These are phyloP conservation scores for Fusarium chaquense DNA, from an alignment of 2,329 filamentous ascomycete species.

Conservation along the genomic window DNA sequence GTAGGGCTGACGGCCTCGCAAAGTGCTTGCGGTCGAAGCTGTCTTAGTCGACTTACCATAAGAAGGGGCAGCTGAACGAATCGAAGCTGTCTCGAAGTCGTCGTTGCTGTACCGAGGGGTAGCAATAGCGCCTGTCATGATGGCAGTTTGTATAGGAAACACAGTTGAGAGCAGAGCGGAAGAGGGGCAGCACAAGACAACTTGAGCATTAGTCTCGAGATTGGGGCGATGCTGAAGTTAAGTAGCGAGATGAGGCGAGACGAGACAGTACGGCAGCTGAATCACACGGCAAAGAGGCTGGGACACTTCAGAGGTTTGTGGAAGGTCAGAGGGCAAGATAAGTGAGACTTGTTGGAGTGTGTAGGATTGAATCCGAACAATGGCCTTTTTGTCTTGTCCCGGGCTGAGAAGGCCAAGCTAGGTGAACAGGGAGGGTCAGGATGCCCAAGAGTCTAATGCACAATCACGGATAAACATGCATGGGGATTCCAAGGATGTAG, in stretches of 20 bases:
- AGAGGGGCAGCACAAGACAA: slow-evolving; percentile 39
- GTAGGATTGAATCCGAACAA: slow-evolving; percentile 34
- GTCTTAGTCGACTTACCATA: slow-evolving; percentile 63
- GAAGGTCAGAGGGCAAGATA: slow-evolving; percentile 33
- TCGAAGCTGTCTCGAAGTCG: slow-evolving; percentile 75
- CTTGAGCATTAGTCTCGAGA: slow-evolving; percentile 43
- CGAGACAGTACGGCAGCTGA: slow-evolving; percentile 10
- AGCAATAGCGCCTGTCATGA: slow-evolving; percentile 50
- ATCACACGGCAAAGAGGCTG: slow-evolving; percentile 37
- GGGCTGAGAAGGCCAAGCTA: slow-evolving; percentile 31
- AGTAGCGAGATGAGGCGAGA: slow-evolving; percentile 24
- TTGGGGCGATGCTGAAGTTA: slow-evolving; percentile 29
- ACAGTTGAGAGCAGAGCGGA: slow-evolving; percentile 34
- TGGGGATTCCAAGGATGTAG: slow-evolving; percentile 40
- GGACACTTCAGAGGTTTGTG: slow-evolving; percentile 27
- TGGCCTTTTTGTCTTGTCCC: slow-evolving; percentile 37
- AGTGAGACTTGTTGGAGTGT: slow-evolving; percentile 35
- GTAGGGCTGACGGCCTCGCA: slow-evolving; percentile 4
- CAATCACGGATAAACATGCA: slow-evolving; percentile 48
- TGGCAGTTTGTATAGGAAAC: slow-evolving; percentile 29
- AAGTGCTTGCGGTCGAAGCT: slow-evolving; percentile 8
- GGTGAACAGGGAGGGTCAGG: slow-evolving; percentile 47
- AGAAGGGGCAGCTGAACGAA: slow-evolving; percentile 75
- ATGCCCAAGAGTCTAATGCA: slow-evolving; percentile 44
- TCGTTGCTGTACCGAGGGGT: slow-evolving; percentile 57